These are phyloP conservation scores for Hemileccinum impolitum DNA, from an alignment of 768 basidiomycete genomes.

Conservation along the genomic window DNA sequence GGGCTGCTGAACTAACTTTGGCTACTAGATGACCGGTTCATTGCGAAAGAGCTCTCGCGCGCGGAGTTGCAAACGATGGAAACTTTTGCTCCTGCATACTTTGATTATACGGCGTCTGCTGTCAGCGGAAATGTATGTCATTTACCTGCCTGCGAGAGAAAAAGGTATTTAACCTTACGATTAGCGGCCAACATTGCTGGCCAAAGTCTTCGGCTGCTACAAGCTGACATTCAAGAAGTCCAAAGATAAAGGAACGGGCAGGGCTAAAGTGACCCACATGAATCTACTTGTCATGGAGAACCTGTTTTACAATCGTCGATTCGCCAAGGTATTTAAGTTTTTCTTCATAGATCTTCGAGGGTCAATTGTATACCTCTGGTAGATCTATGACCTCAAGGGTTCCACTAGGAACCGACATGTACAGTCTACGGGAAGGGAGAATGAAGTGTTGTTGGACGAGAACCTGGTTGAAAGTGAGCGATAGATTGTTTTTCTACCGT, in stretches of 20 bases:
- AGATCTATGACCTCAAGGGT: conserved; percentile 98
- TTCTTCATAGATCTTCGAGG: background rate
- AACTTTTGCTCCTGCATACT: conserved; percentile 95
- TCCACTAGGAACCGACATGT: conserved; percentile 93
- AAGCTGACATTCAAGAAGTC: conserved; percentile 88
- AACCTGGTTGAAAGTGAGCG: conserved; percentile 85
- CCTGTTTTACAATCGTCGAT: conserved; percentile 87
- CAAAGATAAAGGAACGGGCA: conserved; percentile 58
- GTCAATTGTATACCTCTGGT: background rate
- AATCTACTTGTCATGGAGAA: conserved; percentile 98
- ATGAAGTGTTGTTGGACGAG: conserved; percentile 94
- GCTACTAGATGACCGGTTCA: conserved; percentile 88
- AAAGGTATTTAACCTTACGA: conserved; percentile 5
- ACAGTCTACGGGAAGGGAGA: conserved; percentile 82
- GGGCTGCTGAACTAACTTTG: background rate
- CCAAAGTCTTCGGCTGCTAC: conserved; percentile 96
- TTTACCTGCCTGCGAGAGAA: background rate
- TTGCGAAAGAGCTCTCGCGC: conserved; percentile 92
- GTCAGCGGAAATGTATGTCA: conserved; percentile 72
- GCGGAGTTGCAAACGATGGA: conserved; percentile 94
- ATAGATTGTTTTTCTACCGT: background rate
- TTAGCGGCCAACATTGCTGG: conserved; percentile 89
- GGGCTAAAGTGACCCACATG: conserved; percentile 83
- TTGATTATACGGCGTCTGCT: conserved; percentile 97
- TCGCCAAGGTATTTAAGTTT: conserved; percentile 65